Conservation (phyloP, 169 alveolate species). For the Eimeria brunetti region DNA sequence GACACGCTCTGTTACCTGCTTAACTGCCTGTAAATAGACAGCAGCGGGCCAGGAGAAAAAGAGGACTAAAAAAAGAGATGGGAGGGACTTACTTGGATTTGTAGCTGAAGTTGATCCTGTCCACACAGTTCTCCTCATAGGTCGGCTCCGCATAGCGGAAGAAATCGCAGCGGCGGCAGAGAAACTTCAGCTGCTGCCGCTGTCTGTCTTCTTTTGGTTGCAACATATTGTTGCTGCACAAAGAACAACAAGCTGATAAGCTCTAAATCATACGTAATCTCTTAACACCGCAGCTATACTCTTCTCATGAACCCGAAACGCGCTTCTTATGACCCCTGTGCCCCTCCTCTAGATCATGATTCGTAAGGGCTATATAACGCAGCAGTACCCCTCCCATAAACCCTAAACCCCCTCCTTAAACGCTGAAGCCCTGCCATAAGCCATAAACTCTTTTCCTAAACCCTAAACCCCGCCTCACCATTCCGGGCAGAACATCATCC, state of each 20-base stretch:
- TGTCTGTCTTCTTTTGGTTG: constrained; percentile 85
- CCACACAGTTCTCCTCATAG: constrained; percentile 84
- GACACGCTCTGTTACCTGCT: too few species aligned
- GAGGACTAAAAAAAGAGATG: not conserved
- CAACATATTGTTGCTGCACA: constrained; percentile 86
- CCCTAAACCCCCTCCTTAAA: not conserved
- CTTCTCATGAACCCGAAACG: too few species aligned
- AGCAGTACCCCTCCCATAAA: not conserved
- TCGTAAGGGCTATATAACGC: not conserved
- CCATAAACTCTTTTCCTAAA: not conserved
- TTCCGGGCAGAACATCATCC: constrained; percentile 57
- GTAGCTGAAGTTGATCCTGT: constrained; percentile 85
- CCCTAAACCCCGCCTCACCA: constrained; percentile 17
- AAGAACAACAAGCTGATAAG: not conserved
- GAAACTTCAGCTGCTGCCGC: constrained; percentile 84
- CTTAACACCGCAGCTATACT: too few species aligned
- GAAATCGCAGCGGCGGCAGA: constrained; percentile 88
- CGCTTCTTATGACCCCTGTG: too few species aligned
- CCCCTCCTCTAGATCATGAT: not conserved
- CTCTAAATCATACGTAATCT: too few species aligned
- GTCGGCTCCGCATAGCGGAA: constrained; percentile 81
- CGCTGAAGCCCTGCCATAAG: not conserved
- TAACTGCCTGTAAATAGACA: too few species aligned
- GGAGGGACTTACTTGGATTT: constrained; percentile 83
- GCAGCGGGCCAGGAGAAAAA: not conserved